Evolutionary conservation across 1,139 yeast genomes (phyloP).

Genomic region (Pichia sp.): DNA sequence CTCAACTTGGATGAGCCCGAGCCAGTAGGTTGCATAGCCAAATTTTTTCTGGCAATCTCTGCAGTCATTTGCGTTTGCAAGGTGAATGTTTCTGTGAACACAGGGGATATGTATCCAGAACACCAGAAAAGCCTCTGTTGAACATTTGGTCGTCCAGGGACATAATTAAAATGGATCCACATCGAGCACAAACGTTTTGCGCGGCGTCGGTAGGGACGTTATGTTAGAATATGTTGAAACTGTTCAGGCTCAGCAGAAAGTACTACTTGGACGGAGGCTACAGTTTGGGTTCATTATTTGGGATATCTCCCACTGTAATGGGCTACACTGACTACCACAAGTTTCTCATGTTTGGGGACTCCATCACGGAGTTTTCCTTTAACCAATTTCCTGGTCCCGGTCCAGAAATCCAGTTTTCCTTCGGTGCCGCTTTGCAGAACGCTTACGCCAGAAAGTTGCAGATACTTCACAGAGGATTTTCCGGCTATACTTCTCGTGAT

Average conservation of each 20-base stretch:
- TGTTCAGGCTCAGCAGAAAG: not conserved
- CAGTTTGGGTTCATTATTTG: not conserved
- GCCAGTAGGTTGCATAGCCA: not conserved
- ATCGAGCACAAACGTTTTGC: no score
- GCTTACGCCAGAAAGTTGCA: slow-evolving; percentile 49
- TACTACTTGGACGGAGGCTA: not conserved
- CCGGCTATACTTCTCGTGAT: slow-evolving; percentile 57
- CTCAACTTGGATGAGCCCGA: not conserved
- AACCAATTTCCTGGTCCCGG: slow-evolving; percentile 25
- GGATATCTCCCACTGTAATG: slow-evolving; percentile 1
- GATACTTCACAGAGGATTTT: slow-evolving; percentile 53
- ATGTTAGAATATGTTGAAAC: no score
- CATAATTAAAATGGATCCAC: no score
- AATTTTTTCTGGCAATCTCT: not conserved
- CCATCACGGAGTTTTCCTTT: slow-evolving; percentile 54
- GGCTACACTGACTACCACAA: slow-evolving; percentile 30
- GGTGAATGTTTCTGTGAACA: not conserved
- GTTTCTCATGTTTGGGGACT: slow-evolving; percentile 62
- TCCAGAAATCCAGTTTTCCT: slow-evolving; percentile 33
- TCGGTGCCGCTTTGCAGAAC: slow-evolving; percentile 47
- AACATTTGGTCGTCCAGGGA: no score
- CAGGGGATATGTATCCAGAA: not conserved
- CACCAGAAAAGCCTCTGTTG: not conserved
- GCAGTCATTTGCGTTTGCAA: slow-evolving; percentile 1
- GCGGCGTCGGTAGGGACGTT: not conserved